Evolutionary conservation across 352 stramenopile species (phyloP).

Genomic region (Pythium rishiriense): DNA sequence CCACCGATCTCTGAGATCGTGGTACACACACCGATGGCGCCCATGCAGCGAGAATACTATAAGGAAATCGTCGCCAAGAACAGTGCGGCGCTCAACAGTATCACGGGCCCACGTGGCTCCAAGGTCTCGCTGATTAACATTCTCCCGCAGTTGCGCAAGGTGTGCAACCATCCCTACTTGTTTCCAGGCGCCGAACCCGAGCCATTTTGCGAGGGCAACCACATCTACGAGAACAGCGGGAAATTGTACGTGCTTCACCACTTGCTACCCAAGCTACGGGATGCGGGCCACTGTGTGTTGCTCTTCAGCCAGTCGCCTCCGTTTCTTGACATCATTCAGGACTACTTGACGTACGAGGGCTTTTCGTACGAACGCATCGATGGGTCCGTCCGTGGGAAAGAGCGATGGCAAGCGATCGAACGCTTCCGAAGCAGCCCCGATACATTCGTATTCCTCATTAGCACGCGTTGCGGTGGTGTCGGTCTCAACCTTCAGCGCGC

Average conservation of each 20-base stretch:
- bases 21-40: slow-evolving; percentile 70
- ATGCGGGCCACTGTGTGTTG: slow-evolving; percentile 82
- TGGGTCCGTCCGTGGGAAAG: slow-evolving; percentile 70
- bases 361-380: slow-evolving; percentile 82
- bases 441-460: slow-evolving; percentile 89
- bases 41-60: slow-evolving; percentile 83
- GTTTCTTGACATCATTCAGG: slow-evolving; percentile 82
- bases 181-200: slow-evolving; percentile 82
- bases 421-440: slow-evolving; percentile 80
- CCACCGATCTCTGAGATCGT: slow-evolving; percentile 76
- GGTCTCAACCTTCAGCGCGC: slow-evolving; percentile 77
- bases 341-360: slow-evolving; percentile 72
- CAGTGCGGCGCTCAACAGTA: slow-evolving; percentile 49
- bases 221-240: slow-evolving; percentile 76
- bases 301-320: slow-evolving; percentile 78
- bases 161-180: slow-evolving; percentile 91
- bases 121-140: slow-evolving; percentile 95
- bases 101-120: slow-evolving; percentile 15
- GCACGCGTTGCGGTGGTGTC: slow-evolving; percentile 67
- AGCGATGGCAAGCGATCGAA: slow-evolving; percentile 82
- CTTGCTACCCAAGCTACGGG: slow-evolving; percentile 73
- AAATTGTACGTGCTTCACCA: slow-evolving; percentile 88
- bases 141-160: slow-evolving; percentile 92
- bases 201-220: slow-evolving; percentile 67
- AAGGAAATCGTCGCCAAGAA: slow-evolving; percentile 78